These are phyloP conservation scores for Scutellaria galericulata DNA, from an alignment of 257 asterid genomes.

Conservation along the genomic window DNA sequence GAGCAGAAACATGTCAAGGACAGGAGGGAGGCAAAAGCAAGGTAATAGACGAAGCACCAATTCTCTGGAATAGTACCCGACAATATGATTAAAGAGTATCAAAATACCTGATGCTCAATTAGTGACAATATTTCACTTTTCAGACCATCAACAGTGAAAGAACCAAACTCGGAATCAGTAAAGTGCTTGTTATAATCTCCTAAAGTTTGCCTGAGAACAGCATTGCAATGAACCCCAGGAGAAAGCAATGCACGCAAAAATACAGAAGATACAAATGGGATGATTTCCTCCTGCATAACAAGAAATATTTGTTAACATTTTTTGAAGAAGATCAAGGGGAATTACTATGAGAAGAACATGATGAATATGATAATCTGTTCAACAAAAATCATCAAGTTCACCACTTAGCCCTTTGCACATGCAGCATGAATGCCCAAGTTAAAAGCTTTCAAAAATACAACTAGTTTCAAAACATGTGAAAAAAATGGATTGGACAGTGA, in stretches of 20 bases:
- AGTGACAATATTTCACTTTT: slow-evolving; percentile 79
- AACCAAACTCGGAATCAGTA: slow-evolving; percentile 78
- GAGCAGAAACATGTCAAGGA: slow-evolving; percentile 27
- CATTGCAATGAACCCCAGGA: slow-evolving; percentile 78
- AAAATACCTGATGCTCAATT: slow-evolving; percentile 76
- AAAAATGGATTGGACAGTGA: slow-evolving; percentile 13
- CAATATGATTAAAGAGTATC: slow-evolving; percentile 26
- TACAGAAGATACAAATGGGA: slow-evolving; percentile 76
- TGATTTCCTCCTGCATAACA: slow-evolving; percentile 81
- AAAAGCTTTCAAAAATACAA: neutral
- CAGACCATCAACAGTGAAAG: slow-evolving; percentile 77
- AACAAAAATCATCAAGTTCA: neutral
- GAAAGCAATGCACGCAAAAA: slow-evolving; percentile 80
- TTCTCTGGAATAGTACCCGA: slow-evolving; percentile 22
- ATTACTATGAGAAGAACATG: no score
- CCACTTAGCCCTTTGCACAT: neutral
- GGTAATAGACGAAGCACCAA: slow-evolving; percentile 21
- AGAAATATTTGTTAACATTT: slow-evolving; percentile 20
- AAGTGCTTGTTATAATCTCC: slow-evolving; percentile 72
- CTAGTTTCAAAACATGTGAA: neutral
- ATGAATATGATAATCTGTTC: no score
- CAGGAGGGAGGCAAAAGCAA: slow-evolving; percentile 10
- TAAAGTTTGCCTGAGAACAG: slow-evolving; percentile 76
- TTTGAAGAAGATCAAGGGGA: no score
- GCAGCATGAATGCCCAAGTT: slow-evolving; percentile 2